phyloP scores from a whole-genome alignment of 23 red algal species.

The Gracilaria vermiculophylla region DNA sequence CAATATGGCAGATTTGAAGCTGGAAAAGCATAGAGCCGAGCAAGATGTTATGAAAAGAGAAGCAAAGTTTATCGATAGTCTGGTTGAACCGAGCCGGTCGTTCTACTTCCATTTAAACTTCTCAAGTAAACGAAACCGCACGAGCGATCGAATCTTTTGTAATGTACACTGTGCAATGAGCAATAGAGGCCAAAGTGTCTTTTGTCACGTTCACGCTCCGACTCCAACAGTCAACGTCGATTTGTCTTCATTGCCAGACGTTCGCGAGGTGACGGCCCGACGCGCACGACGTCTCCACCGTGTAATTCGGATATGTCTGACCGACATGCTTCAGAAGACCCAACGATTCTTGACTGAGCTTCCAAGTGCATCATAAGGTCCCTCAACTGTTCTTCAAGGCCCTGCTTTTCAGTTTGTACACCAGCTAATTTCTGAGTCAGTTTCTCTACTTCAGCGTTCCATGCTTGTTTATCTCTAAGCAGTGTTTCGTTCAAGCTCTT shows the following conservation, averaged over 20 bases:
- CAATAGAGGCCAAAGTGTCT: neutral
- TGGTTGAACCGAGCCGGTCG: neutral
- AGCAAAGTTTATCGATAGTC: neutral
- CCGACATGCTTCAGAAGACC: slow-evolving; percentile 40
- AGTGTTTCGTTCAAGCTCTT: slow-evolving; percentile 79
- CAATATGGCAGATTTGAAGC: slow-evolving; percentile 88
- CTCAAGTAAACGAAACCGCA: neutral
- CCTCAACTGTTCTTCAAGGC: slow-evolving; percentile 50
- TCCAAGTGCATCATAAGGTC: slow-evolving; percentile 66
- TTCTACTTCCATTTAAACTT: neutral
- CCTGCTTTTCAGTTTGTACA: slow-evolving; percentile 1
- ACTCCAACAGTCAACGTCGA: neutral
- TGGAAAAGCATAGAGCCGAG: slow-evolving; percentile 6
- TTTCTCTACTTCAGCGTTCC: slow-evolving; percentile 40
- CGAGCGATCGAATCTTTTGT: neutral
- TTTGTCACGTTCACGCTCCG: neutral
- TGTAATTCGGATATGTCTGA: slow-evolving; percentile 43
- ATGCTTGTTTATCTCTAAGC: slow-evolving; percentile 67
- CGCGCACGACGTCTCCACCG: slow-evolving; percentile 47
- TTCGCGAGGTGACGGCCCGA: slow-evolving; percentile 40
- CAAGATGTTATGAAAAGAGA: no score
- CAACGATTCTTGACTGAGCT: slow-evolving; percentile 36
- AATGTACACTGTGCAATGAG: neutral
- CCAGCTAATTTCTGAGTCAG: neutral
- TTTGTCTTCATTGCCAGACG: slow-evolving; percentile 60